Percentiles rank a stretch among this genome's conserved stretches.
Evolutionary conservation across 805 yeast genomes (phyloP).

Genomic region (Komagataella ulmi): DNA sequence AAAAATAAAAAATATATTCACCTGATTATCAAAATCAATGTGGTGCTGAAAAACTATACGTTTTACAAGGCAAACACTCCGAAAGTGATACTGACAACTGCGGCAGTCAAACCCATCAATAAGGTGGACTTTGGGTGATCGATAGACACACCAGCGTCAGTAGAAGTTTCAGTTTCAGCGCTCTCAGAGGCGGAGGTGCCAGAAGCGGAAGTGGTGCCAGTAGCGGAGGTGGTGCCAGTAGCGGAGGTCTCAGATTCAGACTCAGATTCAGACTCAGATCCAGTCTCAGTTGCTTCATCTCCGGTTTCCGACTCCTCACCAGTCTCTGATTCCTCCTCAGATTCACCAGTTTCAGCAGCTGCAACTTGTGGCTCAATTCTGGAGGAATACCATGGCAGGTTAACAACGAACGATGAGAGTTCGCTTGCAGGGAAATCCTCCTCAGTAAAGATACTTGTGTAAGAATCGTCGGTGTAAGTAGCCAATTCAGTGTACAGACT

Average conservation of each 20-base stretch:
- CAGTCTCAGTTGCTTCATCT: background rate
- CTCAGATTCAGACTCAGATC: background rate
- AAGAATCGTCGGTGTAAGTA: conserved; percentile 23
- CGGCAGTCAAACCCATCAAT: background rate
- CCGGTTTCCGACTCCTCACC: background rate
- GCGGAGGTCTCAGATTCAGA: background rate
- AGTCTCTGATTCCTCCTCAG: background rate
- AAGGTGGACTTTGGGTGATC: background rate
- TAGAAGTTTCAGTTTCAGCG: background rate
- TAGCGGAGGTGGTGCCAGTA: background rate
- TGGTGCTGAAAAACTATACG: background rate
- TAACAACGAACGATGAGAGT: conserved; percentile 5
- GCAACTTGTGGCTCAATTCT: conserved; percentile 12
- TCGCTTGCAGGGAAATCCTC: background rate
- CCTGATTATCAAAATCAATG: background rate
- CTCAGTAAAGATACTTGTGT: conserved; percentile 18
- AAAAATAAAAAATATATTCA: no score
- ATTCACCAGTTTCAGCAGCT: background rate
- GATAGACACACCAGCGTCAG: background rate
- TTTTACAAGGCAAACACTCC: background rate
- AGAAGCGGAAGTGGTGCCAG: no score
- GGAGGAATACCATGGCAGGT: conserved; percentile 20
- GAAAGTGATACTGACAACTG: background rate
- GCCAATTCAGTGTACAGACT: conserved; percentile 12
- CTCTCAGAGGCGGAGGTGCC: background rate